Conservation (phyloP, 2,329 filamentous ascomycete genomes). For the Neoascochyta sp. region DNA sequence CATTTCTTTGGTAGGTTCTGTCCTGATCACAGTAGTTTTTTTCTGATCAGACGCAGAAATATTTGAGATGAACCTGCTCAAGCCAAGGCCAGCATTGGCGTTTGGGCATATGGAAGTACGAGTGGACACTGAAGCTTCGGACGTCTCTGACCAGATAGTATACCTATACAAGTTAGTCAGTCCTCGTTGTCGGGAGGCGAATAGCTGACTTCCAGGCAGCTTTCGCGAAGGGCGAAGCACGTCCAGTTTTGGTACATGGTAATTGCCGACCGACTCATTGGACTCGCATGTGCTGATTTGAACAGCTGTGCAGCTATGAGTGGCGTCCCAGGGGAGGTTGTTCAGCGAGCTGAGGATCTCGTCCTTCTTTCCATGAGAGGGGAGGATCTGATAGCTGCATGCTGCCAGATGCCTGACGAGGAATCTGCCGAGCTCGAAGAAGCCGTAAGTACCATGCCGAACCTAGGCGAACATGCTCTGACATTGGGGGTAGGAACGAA, state of each 20-base stretch:
- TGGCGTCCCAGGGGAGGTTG: constrained; percentile 68
- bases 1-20: constrained; percentile 57
- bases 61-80: constrained; percentile 61
- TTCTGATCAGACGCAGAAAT: constrained; percentile 56
- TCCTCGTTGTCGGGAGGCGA: no score
- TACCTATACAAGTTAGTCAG: constrained; percentile 64
- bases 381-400: constrained; percentile 72
- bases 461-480: constrained; percentile 4
- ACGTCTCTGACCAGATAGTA: constrained; percentile 60
- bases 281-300: constrained; percentile 1
- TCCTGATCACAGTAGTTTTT: constrained; percentile 42
- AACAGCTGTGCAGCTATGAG: constrained; percentile 76
- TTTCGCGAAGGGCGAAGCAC: constrained; percentile 62
- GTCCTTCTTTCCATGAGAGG: constrained; percentile 64
- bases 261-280: constrained; percentile 8
- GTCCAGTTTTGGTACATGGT: constrained; percentile 77
- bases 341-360: constrained; percentile 72
- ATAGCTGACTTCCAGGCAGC: constrained; percentile 30
- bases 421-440: constrained; percentile 65
- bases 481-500: constrained; percentile 34
- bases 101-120: constrained; percentile 71
- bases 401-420: constrained; percentile 60
- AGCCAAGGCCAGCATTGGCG: constrained; percentile 48
- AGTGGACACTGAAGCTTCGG: constrained; percentile 52
- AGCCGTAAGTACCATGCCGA: constrained; percentile 50